These are phyloP conservation scores for Eimeria sp. DNA, from an alignment of 169 alveolate species.

Conservation along the genomic window DNA sequence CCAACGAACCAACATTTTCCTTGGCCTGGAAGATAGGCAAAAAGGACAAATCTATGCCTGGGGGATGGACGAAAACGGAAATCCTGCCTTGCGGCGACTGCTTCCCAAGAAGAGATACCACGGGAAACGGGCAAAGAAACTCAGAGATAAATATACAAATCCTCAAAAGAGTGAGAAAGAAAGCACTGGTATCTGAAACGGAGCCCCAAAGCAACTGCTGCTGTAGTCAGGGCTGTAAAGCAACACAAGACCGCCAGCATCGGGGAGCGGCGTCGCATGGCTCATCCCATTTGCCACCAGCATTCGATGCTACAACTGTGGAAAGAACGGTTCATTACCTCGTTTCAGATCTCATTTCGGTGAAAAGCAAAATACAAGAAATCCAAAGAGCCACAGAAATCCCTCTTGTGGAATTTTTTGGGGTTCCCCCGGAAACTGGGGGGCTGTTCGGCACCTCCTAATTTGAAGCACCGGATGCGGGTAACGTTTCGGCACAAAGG, in stretches of 20 bases:
- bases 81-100: background rate
- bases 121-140: background rate
- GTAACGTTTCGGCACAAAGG: background rate
- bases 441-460: background rate
- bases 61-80: background rate
- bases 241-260: background rate
- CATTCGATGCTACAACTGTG: background rate
- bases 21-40: background rate
- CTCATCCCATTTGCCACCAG: background rate
- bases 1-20: constrained; percentile 4
- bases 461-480: background rate
- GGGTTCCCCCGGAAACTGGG: too few species aligned
- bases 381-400: background rate
- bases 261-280: constrained; percentile 3
- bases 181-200: background rate
- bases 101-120: background rate
- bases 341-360: background rate
- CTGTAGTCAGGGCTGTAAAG: background rate
- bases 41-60: background rate
- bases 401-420: background rate
- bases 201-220: background rate
- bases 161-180: background rate
- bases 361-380: background rate
- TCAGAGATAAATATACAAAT: background rate
- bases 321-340: background rate